These are phyloP conservation scores for Leccinum variicolor DNA, from an alignment of 768 basidiomycete species.

Conservation along the genomic window DNA sequence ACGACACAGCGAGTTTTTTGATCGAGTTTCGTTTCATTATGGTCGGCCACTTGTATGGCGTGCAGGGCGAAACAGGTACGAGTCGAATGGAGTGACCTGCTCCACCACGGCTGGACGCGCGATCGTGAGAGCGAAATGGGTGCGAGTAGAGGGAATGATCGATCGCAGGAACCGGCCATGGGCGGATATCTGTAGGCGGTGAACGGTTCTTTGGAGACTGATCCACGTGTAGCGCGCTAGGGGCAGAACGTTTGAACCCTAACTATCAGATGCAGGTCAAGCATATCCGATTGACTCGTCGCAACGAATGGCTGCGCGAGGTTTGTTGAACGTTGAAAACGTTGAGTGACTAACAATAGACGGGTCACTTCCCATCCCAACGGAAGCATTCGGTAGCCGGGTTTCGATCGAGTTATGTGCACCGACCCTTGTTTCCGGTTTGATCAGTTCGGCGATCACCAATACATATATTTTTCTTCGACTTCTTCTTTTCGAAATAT, in stretches of 20 bases:
- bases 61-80: neutral
- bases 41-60: neutral
- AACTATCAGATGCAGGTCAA: neutral
- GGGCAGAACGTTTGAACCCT: constrained; percentile 10
- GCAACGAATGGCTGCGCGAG: constrained; percentile 2
- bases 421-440: neutral
- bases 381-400: neutral
- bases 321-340: constrained; percentile 2
- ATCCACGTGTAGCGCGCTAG: constrained; percentile 16
- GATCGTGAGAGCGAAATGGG: neutral
- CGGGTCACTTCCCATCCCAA: neutral
- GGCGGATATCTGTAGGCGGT: neutral
- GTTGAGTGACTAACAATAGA: constrained; percentile 7
- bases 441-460: constrained; percentile 17
- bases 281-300: neutral
- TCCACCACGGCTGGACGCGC: neutral
- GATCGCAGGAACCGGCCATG: constrained; percentile 2
- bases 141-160: neutral
- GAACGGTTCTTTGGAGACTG: constrained; percentile 4
- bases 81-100: neutral
- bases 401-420: constrained; percentile 6
- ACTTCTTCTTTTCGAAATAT: neutral
- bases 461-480: neutral
- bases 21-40: constrained; percentile 3
- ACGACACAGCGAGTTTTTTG: neutral